Conservation (phyloP, 352 stramenopile species). For the Phytophthora pluvialis region DNA sequence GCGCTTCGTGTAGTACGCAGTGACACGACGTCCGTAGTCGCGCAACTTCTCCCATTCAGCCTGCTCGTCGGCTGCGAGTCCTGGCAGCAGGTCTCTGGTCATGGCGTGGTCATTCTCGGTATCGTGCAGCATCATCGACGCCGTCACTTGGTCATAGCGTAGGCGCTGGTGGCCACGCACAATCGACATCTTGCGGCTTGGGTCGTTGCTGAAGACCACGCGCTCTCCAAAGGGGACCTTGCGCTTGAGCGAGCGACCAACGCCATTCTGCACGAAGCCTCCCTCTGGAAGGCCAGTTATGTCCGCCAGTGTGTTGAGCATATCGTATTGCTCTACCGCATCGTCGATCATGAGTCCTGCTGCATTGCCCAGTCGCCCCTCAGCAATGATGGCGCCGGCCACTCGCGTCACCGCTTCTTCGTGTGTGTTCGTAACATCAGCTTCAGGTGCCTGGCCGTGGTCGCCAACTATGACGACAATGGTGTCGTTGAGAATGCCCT, state of each 20-base stretch:
- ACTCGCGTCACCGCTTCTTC: conserved; percentile 52
- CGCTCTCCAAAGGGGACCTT: conserved; percentile 27
- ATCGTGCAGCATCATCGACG: conserved; percentile 50
- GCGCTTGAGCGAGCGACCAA: conserved; percentile 66
- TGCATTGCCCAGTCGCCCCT: conserved; percentile 47
- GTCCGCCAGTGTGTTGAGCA: conserved; percentile 67
- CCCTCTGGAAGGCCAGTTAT: conserved; percentile 53
- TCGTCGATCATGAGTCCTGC: conserved; percentile 49
- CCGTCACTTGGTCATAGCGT: conserved; percentile 43
- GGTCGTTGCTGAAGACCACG: conserved; percentile 62
- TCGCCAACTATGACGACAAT: conserved; percentile 63
- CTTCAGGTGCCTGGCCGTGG: conserved; percentile 60
- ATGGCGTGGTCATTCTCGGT: conserved; percentile 41
- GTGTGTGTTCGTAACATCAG: conserved; percentile 45
- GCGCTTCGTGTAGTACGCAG: conserved; percentile 48
- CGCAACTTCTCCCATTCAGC: conserved; percentile 35
- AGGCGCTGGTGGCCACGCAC: conserved; percentile 54
- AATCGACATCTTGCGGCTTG: conserved; percentile 49
- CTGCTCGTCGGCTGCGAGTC: conserved; percentile 15
- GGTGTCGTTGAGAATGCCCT: conserved; percentile 59
- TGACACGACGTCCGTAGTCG: conserved; percentile 32
- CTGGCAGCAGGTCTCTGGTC: conserved; percentile 39
- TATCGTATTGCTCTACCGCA: conserved; percentile 55
- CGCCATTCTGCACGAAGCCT: conserved; percentile 57
- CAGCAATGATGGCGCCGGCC: conserved; percentile 48